These are phyloP conservation scores for Yamadazyma songkhlaensis DNA, from an alignment of 1,139 yeast species.

Conservation along the genomic window DNA sequence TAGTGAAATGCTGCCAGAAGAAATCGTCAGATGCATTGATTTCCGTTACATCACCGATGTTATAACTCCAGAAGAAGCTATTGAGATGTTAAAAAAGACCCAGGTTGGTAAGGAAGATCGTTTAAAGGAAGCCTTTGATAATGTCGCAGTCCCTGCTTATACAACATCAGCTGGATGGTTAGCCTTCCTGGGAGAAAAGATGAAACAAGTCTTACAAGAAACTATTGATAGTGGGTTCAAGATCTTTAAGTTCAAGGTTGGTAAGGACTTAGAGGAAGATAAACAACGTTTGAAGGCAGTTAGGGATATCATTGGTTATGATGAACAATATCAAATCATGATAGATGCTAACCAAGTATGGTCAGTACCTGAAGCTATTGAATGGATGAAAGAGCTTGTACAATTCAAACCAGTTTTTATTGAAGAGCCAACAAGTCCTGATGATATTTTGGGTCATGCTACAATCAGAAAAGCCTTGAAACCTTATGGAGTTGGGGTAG, in stretches of 20 bases:
- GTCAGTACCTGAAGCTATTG: conserved; percentile 40
- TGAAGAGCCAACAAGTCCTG: conserved; percentile 41
- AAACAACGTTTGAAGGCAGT: conserved; percentile 28
- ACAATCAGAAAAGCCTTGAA: conserved; percentile 31
- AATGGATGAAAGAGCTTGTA: conserved; percentile 30
- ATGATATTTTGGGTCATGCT: conserved; percentile 35
- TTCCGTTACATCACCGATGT: conserved; percentile 39
- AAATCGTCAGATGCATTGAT: conserved; percentile 39
- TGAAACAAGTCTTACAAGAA: conserved; percentile 22
- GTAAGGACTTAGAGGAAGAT: conserved; percentile 32
- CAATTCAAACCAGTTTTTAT: conserved; percentile 36
- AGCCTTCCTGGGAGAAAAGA: conserved; percentile 39
- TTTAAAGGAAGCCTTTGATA: conserved; percentile 25
- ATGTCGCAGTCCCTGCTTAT: conserved; percentile 40
- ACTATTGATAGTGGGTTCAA: conserved; percentile 35
- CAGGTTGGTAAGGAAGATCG: conserved; percentile 23
- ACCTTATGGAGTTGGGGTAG: conserved; percentile 34
- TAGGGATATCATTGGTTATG: conserved; percentile 34
- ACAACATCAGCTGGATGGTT: conserved; percentile 47
- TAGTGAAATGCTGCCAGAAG: conserved; percentile 38
- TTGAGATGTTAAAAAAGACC: conserved; percentile 24
- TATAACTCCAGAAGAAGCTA: conserved; percentile 35
- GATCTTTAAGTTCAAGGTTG: conserved; percentile 40
- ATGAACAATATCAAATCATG: conserved; percentile 28
- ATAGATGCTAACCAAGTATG: conserved; percentile 32